These are phyloP conservation scores for Exophiala spinifera DNA, from an alignment of 2,329 filamentous ascomycete genomes.

Conservation along the genomic window DNA sequence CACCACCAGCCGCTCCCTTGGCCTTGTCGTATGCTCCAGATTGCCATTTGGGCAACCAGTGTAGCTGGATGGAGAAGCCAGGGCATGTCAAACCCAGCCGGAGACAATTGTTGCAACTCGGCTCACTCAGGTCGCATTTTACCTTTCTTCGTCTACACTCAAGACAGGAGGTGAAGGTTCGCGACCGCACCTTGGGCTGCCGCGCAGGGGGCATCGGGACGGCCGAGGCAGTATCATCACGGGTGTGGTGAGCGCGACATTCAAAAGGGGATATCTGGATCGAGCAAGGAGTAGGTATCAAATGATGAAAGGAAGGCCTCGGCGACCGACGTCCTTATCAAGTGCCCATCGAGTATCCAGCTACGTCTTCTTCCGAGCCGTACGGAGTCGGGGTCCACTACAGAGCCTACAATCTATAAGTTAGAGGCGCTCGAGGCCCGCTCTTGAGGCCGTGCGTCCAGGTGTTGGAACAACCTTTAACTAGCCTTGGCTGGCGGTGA, in stretches of 20 bases:
- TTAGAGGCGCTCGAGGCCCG: neutral
- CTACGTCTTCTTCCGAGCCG: too few relatives aligned
- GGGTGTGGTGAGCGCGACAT: neutral
- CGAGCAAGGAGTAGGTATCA: neutral
- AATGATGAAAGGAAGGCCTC: conserved; percentile 4
- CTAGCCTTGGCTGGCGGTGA: neutral
- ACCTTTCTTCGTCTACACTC: conserved; percentile 5
- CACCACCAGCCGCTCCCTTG: neutral
- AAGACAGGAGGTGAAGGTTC: conserved; percentile 8
- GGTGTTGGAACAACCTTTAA: too few relatives aligned
- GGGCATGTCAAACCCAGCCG: conserved; percentile 1
- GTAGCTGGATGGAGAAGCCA: conserved; percentile 6
- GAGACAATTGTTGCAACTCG: conserved; percentile 6
- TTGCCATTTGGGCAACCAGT: conserved; percentile 7
- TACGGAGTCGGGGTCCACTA: too few relatives aligned
- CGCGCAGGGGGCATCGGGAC: neutral
- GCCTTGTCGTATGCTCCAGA: conserved; percentile 1
- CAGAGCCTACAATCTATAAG: too few relatives aligned
- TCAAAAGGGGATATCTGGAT: neutral
- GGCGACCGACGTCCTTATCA: conserved; percentile 1
- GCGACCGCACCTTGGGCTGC: conserved; percentile 3
- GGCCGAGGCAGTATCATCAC: neutral
- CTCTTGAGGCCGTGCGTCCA: too few relatives aligned
- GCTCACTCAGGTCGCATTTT: conserved; percentile 5
- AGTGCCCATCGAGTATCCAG: neutral